Base-by-base conservation (phyloP, 1,284 basidiomycete genomes). In the Puccinia triticina region DNA sequence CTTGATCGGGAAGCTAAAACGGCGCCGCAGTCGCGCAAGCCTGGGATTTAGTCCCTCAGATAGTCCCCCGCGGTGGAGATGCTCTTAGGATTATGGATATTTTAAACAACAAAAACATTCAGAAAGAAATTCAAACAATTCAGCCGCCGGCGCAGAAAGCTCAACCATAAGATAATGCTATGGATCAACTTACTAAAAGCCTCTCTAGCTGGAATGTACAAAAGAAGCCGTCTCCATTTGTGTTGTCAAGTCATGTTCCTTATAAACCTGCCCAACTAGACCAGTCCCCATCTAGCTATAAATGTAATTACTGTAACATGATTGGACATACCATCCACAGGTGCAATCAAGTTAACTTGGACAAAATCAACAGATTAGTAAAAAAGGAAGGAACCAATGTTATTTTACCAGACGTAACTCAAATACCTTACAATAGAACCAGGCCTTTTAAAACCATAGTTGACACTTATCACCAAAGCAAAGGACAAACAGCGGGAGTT, bases 291-390 rank as follows among this genome's bases (percentile, higher is more conserved):
- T 37, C 32, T 3, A 29, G 14, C 37, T 67, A 40, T 18, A 37
- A 37, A 10, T 67, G 64, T 67, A n/a, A 67, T 18, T 67, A 67
- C 64, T 67, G 34, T 34, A 21, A 40, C 23, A 67, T 67, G 64
- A 8, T 40, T 12, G 64, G 64, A 7, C 64, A 67, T 18, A 21
- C 64, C 10, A 67, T 18, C 21, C 11, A 21, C 32, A 67, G 64
- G 23, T 67, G 64, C 34, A 67, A 67, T 34, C 40, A 40, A 29
- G 64, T 16, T 18, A 67, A 67, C 34, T 21, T 3, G 2, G 34
- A 67, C 40, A 18, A 67, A 43, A 37, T 67, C 16, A 37, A 69
- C 12, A 40, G 67, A 46, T 8, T 29, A n/a, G 26, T 69, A 7
- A 69, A 26, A 26, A 69, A 69, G 21, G 67, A 69, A 12, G 37